Base-by-base conservation (phyloP, 257 asterid genomes). In the Galeopsis tetrahit region DNA sequence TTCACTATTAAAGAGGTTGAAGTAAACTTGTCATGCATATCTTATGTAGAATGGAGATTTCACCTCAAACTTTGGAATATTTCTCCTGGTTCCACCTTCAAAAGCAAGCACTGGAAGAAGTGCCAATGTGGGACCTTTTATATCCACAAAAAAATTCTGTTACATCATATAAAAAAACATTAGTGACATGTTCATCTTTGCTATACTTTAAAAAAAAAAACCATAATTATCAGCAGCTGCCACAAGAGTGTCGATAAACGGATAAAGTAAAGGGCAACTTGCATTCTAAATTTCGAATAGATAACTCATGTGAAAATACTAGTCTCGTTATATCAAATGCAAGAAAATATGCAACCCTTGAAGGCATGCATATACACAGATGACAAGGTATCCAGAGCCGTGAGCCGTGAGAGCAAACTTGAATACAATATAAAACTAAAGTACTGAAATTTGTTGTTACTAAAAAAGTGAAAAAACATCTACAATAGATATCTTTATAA, bases 81-180 rank as follows among this genome's bases (percentile, higher is more conserved):
- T 93, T 83, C 97, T 89, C 82, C 96, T 86, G 51, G 96, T 93
- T 76, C 97, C 98, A 61, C 98, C 98, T 82, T 93, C 98, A 81
- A 91, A 93, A 68, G 98, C 91, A 66, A 93, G 91, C 75, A 91
- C 98, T 1, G 98, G 98, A 53, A 93, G 82, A 80, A 80, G 81
- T 52, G 96, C 98, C 82, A 91, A 42, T 44, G 86, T 74, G 35
- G 97, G 90, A 73, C 97, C 94, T 86, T 91, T 93, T 75, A 93
- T 85, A 85, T 93, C 98, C 88, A 93, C 90, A 63, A 89, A 77
- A 74, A 93, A 87, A 78, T 88, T 93, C 98, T 93, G 90, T 59
- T 39, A 65, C 81, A 76, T 21, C 56, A 68, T 39, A 64, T 17
- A 43, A 55, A 43, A 43, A 60, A 15, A 63, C n/a, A 66, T 65